A percentile compares a stretch with the other conserved stretches of the same genome.
Evolutionary conservation across 2,329 filamentous ascomycete genomes (phyloP).

Genomic region (Neofusicoccum cordaticola): DNA sequence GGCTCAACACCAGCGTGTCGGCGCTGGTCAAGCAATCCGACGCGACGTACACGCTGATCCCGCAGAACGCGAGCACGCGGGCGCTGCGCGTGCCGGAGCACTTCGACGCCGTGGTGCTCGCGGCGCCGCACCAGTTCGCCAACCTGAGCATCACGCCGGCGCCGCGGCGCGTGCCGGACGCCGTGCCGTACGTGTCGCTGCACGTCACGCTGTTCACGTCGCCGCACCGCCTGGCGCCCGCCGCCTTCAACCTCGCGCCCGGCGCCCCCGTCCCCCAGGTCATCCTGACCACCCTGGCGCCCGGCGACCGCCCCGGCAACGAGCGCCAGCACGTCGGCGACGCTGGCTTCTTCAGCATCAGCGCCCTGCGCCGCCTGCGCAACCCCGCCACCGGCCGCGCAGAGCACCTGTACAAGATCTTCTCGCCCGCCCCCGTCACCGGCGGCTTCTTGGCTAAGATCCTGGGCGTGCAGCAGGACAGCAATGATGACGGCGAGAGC

Average conservation of each 20-base stretch:
- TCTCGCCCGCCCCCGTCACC: slow-evolving; percentile 54
- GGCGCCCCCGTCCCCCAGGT: slow-evolving; percentile 64
- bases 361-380: slow-evolving; percentile 62
- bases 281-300: slow-evolving; percentile 77
- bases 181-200: slow-evolving; percentile 80
- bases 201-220: slow-evolving; percentile 90
- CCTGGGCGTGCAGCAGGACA: slow-evolving; percentile 39
- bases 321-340: slow-evolving; percentile 60
- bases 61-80: background rate
- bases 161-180: slow-evolving; percentile 58
- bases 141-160: slow-evolving; percentile 55
- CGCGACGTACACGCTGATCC: slow-evolving; percentile 44
- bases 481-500: slow-evolving; percentile 30
- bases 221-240: slow-evolving; percentile 66
- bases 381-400: slow-evolving; percentile 50
- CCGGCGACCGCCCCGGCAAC: slow-evolving; percentile 51
- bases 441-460: slow-evolving; percentile 48
- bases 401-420: slow-evolving; percentile 66
- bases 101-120: slow-evolving; percentile 81
- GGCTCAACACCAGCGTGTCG: slow-evolving; percentile 66
- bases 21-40: slow-evolving; percentile 33
- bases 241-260: slow-evolving; percentile 66
- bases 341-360: slow-evolving; percentile 82
- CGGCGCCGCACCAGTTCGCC: slow-evolving; percentile 79
- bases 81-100: slow-evolving; percentile 21